Base-by-base conservation (phyloP, 345 rosid species). In the Eucalyptus polyanthemos region DNA sequence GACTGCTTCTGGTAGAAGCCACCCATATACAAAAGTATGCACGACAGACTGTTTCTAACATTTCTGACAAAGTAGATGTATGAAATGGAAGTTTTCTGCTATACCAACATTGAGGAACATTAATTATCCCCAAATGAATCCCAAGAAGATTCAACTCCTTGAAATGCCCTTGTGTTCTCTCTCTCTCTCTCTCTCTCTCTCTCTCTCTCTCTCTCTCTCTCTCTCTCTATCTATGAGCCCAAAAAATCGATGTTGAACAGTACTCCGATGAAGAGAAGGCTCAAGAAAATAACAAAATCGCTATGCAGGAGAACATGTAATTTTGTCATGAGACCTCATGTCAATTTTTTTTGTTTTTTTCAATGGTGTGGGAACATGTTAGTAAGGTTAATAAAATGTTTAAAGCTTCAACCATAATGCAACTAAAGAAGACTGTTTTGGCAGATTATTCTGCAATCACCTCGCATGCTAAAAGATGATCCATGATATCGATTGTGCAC, bases 401-500 rank as follows among this genome's bases (percentile, higher is more conserved):
- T 50, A 53, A 31, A 49, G 44, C 65, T 19, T 54, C 40, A 86
- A 24, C 83, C 40, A 89, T 27, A 29, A 56, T 25, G 60, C 50
- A 81, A 88, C 19, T 34, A 11, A 27, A 11, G 31, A 72, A 34
- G 47, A 31, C 29, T 24, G 80, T 45, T 56, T 89, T 42, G 62
- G 45, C 44, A 76, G 37, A 14, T 50, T 62, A 87, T 60, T 54
- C 15, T 54, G 80, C 76, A 80, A 88, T 76, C 96, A 98, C 99
- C 99, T 98, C 99, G 90, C 99, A 97, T 12, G 94, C 95, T 87
- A 98, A 92, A 90, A 98, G 98, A 93, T 98, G 99, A 89, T 98
- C 99, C 97, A 97, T 95, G 91, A 97, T 92, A 90, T 98, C 99
- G 40, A 98, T 96, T 81, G 91, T 93, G 94, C 97, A 91, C 89